Percentiles rank a stretch among this genome's conserved stretches.
Evolutionary conservation across 148 eudicot genomes (phyloP).

Genomic region (Pouteria glomerata): DNA sequence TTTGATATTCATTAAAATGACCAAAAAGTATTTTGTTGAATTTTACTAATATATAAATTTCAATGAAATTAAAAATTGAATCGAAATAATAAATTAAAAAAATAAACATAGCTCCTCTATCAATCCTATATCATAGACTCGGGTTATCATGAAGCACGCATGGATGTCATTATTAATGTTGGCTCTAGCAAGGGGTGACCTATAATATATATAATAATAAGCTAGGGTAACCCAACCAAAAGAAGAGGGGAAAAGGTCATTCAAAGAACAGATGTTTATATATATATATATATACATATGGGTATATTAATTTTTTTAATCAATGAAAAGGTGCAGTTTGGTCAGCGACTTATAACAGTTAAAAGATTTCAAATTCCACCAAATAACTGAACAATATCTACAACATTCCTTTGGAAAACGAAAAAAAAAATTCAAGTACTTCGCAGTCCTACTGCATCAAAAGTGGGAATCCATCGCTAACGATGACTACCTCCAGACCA

Average conservation of each 20-base stretch:
- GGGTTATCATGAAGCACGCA: constrained; percentile 8
- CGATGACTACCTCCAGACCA: background rate
- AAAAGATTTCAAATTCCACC: constrained; percentile 4
- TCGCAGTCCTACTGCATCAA: background rate
- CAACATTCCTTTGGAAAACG: background rate
- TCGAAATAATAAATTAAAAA: too few relatives aligned
- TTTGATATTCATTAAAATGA: too few relatives aligned
- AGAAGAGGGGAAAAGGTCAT: background rate
- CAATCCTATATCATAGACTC: too few relatives aligned
- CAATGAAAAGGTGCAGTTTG: background rate
- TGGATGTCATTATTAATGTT: constrained; percentile 12
- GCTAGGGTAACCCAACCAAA: background rate
- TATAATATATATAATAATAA: background rate
- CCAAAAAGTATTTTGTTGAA: too few relatives aligned
- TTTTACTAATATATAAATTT: too few relatives aligned
- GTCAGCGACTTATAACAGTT: constrained; percentile 14
- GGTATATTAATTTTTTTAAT: too few relatives aligned
- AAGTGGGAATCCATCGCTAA: background rate
- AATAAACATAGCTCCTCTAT: too few relatives aligned
- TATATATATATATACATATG: background rate
- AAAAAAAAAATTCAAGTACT: background rate
- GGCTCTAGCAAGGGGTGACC: constrained; percentile 6
- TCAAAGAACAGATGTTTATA: background rate
- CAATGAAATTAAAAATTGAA: too few relatives aligned
- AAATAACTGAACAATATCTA: background rate